Conservation (phyloP, 208 protist genomes). For the Pavlovales sp. region DNA sequence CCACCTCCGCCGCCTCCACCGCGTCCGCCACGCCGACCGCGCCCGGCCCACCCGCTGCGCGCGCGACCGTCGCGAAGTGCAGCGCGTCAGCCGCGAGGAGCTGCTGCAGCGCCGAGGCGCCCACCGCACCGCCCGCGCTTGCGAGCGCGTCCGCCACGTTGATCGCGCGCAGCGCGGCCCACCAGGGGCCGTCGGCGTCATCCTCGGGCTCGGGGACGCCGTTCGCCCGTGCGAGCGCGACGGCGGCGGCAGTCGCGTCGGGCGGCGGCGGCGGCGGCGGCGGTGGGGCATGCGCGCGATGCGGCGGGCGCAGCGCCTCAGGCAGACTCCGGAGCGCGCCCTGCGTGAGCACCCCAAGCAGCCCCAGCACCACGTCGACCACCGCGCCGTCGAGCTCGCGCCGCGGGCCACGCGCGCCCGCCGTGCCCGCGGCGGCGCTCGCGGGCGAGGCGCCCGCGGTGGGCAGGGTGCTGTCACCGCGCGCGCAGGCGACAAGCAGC, state of each 20-base stretch:
- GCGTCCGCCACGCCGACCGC: not conserved
- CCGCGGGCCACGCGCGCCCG: too few relatives aligned
- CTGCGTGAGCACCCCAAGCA: not conserved
- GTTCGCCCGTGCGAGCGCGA: not conserved
- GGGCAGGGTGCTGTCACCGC: not conserved
- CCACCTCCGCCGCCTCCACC: not conserved
- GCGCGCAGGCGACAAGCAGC: not conserved
- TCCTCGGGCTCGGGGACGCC: too few relatives aligned
- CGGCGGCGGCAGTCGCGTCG: too few relatives aligned
- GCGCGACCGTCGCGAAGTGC: not conserved
- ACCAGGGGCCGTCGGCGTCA: not conserved
- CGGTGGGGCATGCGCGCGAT: not conserved
- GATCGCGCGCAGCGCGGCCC: not conserved
- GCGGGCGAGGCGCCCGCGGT: too few relatives aligned
- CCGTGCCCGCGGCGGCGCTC: too few relatives aligned
- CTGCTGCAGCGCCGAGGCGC: not conserved
- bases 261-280: too few relatives aligned
- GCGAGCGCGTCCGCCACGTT: not conserved
- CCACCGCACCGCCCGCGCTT: too few relatives aligned
- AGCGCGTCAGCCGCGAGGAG: not conserved
- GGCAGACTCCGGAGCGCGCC: not conserved
- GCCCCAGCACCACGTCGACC: not conserved
- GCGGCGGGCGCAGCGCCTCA: too few relatives aligned
- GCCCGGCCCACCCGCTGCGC: too few relatives aligned
- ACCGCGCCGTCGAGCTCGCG: not conserved